A percentile compares a stretch with the other conserved stretches of the same genome.
Conservation (phyloP, 441 rosid genomes). For the Eugenia klotzschiana region DNA sequence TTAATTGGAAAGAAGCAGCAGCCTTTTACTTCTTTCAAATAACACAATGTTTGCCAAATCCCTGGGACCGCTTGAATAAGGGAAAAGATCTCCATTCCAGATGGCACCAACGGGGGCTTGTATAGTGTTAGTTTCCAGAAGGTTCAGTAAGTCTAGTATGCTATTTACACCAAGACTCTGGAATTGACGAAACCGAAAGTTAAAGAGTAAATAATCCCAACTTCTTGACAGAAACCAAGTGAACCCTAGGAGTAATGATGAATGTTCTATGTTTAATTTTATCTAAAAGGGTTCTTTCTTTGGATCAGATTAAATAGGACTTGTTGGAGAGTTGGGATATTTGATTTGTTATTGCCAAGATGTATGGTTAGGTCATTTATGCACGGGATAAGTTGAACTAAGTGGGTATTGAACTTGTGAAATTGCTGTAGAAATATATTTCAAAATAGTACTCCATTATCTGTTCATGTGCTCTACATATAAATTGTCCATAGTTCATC, state of each 20-base stretch:
- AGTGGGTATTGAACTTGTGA: background rate
- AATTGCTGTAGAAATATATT: background rate
- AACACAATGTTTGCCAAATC: background rate
- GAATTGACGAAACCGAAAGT: background rate
- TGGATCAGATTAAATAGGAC: background rate
- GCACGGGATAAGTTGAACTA: background rate
- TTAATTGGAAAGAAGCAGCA: background rate
- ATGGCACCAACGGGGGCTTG: background rate
- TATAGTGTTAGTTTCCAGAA: background rate
- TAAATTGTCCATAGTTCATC: background rate
- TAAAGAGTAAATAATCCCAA: background rate
- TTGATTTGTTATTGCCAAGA: background rate
- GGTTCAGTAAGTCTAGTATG: background rate
- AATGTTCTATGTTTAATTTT: background rate
- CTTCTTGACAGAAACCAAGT: background rate
- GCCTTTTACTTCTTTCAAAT: background rate
- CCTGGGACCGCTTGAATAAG: background rate
- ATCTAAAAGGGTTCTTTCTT: background rate
- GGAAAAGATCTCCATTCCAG: background rate
- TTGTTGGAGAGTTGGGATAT: background rate
- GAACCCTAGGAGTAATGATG: background rate
- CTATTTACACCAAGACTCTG: background rate
- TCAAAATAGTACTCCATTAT: background rate
- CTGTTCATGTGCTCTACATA: background rate
- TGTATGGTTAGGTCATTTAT: background rate